Percentiles rank a stretch among this genome's conserved stretches.
Conservation (phyloP, 1,284 basidiomycete species). For the Melampsora occidentalis region DNA sequence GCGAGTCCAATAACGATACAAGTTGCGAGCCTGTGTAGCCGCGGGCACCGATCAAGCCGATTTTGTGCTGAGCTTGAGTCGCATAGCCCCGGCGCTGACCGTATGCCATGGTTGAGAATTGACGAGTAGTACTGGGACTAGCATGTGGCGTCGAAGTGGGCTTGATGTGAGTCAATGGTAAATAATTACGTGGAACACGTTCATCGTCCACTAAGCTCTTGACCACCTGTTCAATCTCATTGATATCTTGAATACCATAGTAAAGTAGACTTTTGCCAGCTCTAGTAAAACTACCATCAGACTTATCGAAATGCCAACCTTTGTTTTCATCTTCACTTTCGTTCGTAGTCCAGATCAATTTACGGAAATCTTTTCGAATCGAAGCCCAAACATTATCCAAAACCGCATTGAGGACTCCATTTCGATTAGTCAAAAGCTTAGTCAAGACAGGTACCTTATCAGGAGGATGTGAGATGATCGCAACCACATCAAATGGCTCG, state of each 20-base stretch:
- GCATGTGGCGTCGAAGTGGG: slow-evolving; percentile 59
- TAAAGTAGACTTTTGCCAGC: slow-evolving; percentile 90
- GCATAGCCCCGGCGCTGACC: slow-evolving; percentile 61
- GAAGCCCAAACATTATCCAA: slow-evolving; percentile 95
- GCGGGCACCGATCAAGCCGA: slow-evolving; percentile 93
- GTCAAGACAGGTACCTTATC: slow-evolving; percentile 87
- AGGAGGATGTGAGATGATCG: slow-evolving; percentile 85
- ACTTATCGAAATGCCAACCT: slow-evolving; percentile 97
- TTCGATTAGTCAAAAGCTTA: slow-evolving; percentile 82
- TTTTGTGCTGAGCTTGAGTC: slow-evolving; percentile 65
- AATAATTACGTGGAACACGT: slow-evolving; percentile 78
- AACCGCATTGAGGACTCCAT: slow-evolving; percentile 87
- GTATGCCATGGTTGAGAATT: slow-evolving; percentile 56
- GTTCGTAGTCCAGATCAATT: slow-evolving; percentile 93
- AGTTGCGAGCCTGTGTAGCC: slow-evolving; percentile 93
- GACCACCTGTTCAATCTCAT: slow-evolving; percentile 83
- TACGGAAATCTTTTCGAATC: slow-evolving; percentile 89
- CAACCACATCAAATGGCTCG: slow-evolving; percentile 92
- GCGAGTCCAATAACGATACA: slow-evolving; percentile 74
- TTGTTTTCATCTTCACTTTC: slow-evolving; percentile 76
- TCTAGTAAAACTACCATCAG: slow-evolving; percentile 94
- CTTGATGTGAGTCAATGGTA: slow-evolving; percentile 81
- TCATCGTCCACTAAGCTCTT: slow-evolving; percentile 78
- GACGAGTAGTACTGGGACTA: slow-evolving; percentile 56
- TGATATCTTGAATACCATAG: slow-evolving; percentile 90